Evolutionary conservation across 305 asterid genomes (phyloP).

Genomic region (Fraxinus greggii): DNA sequence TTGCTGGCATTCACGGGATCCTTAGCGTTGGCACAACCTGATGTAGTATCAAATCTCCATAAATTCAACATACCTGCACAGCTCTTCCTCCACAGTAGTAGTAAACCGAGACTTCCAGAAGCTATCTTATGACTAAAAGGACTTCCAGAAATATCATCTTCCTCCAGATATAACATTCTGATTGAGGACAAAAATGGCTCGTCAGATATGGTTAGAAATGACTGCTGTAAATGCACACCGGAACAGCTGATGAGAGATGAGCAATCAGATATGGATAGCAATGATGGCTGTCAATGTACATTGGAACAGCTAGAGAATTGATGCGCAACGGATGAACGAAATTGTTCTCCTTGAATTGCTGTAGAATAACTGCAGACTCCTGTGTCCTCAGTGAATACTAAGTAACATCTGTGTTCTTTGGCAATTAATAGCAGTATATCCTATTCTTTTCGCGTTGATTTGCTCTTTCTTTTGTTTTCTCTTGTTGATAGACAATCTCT

Average conservation of each 20-base stretch:
- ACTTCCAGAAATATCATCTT: constrained; percentile 8
- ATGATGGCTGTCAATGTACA: neutral
- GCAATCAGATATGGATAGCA: neutral
- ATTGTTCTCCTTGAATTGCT: neutral
- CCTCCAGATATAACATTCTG: neutral
- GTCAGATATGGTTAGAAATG: neutral
- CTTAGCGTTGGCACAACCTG: constrained; percentile 33
- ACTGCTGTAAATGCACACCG: neutral
- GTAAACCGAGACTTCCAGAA: constrained; percentile 33
- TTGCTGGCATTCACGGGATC: constrained; percentile 34
- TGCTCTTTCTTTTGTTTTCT: neutral
- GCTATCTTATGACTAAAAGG: constrained; percentile 40
- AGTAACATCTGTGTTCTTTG: neutral
- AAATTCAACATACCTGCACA: constrained; percentile 38
- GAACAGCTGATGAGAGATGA: neutral
- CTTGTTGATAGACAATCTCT: neutral
- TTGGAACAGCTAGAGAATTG: neutral
- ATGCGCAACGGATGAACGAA: neutral
- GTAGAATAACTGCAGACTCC: neutral
- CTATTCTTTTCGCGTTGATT: neutral
- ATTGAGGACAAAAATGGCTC: neutral
- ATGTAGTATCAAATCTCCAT: constrained; percentile 33
- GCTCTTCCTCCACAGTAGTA: constrained; percentile 23
- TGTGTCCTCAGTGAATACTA: neutral
- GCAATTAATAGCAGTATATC: neutral